phyloP scores from a whole-genome alignment of 2,329 filamentous ascomycete genomes.

The Emericellopsis cladophorae region DNA sequence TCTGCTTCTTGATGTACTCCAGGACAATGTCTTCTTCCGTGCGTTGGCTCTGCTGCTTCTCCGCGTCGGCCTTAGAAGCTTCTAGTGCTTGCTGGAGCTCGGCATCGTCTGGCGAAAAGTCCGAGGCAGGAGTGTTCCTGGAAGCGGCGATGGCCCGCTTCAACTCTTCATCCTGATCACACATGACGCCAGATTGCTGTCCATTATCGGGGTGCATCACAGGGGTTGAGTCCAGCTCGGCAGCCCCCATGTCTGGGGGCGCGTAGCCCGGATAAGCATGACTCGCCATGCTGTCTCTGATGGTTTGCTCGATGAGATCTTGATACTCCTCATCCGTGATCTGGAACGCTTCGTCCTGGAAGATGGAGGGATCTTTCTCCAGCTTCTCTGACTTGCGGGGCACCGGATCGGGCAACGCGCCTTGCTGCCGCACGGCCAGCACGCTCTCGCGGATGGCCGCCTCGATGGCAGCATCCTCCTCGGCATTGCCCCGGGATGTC shows the following conservation, averaged over 20 bases:
- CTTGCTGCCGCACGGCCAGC: slow-evolving; percentile 30
- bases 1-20: slow-evolving; percentile 69
- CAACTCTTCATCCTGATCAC: slow-evolving; percentile 5
- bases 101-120: slow-evolving; percentile 16
- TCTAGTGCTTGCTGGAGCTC: slow-evolving; percentile 26
- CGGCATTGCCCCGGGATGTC: slow-evolving; percentile 55
- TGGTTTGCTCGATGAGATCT: slow-evolving; percentile 40
- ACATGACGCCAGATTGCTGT: slow-evolving; percentile 4
- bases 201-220: not conserved
- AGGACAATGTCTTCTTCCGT: slow-evolving; percentile 62
- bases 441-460: slow-evolving; percentile 63
- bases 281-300: slow-evolving; percentile 33
- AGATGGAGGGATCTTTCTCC: slow-evolving; percentile 16
- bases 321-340: slow-evolving; percentile 48
- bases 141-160: not conserved
- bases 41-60: slow-evolving; percentile 25
- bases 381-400: not conserved
- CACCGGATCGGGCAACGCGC: slow-evolving; percentile 12
- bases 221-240: not conserved
- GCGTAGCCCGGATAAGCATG: not conserved
- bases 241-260: slow-evolving; percentile 1
- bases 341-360: slow-evolving; percentile 26
- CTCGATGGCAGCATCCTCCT: slow-evolving; percentile 61
- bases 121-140: not conserved
- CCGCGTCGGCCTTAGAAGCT: slow-evolving; percentile 28